A percentile compares a stretch with the other conserved stretches of the same genome.
These are phyloP conservation scores for Exophiala phaeomuriformis DNA, from an alignment of 2,329 filamentous ascomycete species.

Conservation along the genomic window DNA sequence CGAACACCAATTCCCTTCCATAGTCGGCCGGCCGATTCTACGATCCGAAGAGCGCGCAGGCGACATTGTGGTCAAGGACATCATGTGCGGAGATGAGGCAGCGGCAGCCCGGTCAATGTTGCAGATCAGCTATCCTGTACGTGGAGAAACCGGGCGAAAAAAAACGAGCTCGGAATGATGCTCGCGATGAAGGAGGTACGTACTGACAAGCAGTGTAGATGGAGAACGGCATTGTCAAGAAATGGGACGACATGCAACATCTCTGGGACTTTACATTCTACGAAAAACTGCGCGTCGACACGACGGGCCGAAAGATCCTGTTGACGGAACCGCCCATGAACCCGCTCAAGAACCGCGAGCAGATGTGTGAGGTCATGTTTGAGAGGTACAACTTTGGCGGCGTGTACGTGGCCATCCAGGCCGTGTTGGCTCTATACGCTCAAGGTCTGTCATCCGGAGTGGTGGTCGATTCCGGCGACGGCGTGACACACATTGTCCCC, in stretches of 20 bases:
- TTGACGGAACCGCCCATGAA: slow-evolving; percentile 98
- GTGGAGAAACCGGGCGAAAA: slow-evolving; percentile 22
- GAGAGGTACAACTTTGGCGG: slow-evolving; percentile 93
- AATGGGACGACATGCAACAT: slow-evolving; percentile 99
- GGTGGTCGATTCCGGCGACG: slow-evolving; percentile 97
- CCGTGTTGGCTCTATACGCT: slow-evolving; percentile 89
- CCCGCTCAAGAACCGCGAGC: slow-evolving; percentile 88
- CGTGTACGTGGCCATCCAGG: slow-evolving; percentile 96
- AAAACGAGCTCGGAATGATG: neutral
- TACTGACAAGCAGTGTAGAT: slow-evolving; percentile 49
- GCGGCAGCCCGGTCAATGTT: slow-evolving; percentile 93
- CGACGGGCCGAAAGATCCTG: slow-evolving; percentile 89
- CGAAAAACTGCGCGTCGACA: slow-evolving; percentile 92
- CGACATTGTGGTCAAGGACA: slow-evolving; percentile 79
- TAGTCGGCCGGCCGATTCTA: slow-evolving; percentile 94
- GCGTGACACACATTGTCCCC: slow-evolving; percentile 96
- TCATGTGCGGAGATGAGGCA: slow-evolving; percentile 99
- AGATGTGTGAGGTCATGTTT: slow-evolving; percentile 99
- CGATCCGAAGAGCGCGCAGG: slow-evolving; percentile 84
- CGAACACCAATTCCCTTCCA: slow-evolving; percentile 96
- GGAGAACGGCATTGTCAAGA: slow-evolving; percentile 99
- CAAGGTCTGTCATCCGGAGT: slow-evolving; percentile 91
- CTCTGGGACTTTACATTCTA: slow-evolving; percentile 98
- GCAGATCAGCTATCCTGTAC: slow-evolving; percentile 89
- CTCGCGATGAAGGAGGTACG: neutral